Evolutionary conservation across 2,329 filamentous ascomycete genomes (phyloP).

Genomic region (Botrytis cinerea): DNA sequence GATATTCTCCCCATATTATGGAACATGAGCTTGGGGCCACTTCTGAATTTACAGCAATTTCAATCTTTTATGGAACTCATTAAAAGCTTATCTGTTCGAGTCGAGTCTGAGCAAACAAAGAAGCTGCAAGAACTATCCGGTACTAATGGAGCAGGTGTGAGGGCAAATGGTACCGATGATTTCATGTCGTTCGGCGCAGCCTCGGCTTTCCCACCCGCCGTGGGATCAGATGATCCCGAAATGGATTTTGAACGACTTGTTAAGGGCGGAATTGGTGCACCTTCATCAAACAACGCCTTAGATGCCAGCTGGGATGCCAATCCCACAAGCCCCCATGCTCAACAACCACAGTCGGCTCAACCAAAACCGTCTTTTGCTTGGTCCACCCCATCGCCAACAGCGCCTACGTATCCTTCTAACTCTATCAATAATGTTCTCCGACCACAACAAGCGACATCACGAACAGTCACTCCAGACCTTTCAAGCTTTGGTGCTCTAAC

Average conservation of each 20-base stretch:
- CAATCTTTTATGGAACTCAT: constrained; percentile 88
- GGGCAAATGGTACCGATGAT: constrained; percentile 58
- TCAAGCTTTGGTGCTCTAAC: constrained; percentile 56
- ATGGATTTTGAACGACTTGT: constrained; percentile 89
- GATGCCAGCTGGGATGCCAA: constrained; percentile 55
- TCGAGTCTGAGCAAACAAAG: constrained; percentile 85
- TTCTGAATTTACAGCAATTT: constrained; percentile 86
- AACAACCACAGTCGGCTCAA: constrained; percentile 43
- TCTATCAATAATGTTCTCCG: constrained; percentile 29
- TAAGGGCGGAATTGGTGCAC: constrained; percentile 61
- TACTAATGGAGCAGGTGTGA: constrained; percentile 51
- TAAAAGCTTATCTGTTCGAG: constrained; percentile 72
- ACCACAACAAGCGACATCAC: constrained; percentile 45
- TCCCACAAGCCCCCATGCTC: constrained; percentile 41
- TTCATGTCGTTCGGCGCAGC: constrained; percentile 70
- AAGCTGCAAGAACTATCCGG: constrained; percentile 84
- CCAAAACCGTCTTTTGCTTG: constrained; percentile 58
- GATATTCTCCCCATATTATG: constrained; percentile 89
- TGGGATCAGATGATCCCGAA: constrained; percentile 65
- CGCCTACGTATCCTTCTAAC: constrained; percentile 31
- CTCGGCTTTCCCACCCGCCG: constrained; percentile 55
- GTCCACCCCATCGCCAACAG: constrained; percentile 58
- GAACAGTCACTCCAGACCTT: constrained; percentile 62
- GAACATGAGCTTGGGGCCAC: constrained; percentile 85
- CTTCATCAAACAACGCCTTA: constrained; percentile 44